phyloP scores from a whole-genome alignment of 2,329 filamentous ascomycete species.

The Scopulariopsis brevicaulis region DNA sequence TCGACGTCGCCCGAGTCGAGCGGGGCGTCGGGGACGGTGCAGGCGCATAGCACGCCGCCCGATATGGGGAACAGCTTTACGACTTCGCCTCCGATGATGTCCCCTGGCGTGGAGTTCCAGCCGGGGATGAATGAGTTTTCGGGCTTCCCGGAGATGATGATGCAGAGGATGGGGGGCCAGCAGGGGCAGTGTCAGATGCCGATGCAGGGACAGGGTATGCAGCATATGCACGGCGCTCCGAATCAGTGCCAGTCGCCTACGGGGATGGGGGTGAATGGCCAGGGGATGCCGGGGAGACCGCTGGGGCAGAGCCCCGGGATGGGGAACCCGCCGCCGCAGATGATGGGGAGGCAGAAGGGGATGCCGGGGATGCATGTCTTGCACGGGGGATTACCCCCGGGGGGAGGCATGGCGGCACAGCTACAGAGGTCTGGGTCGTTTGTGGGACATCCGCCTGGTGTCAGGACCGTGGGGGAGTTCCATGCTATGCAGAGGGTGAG shows the following conservation, averaged over 20 bases:
- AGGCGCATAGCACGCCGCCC: constrained; percentile 12
- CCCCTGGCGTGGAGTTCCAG: constrained; percentile 37
- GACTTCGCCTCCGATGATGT: constrained; percentile 41
- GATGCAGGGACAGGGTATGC: not conserved
- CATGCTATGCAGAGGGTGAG: constrained; percentile 34
- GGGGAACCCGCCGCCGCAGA: constrained; percentile 11
- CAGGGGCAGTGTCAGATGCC: constrained; percentile 9
- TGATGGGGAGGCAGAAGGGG: not conserved
- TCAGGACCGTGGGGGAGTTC: constrained; percentile 35
- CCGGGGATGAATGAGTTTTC: constrained; percentile 29
- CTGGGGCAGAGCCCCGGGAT: not conserved
- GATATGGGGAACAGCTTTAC: constrained; percentile 36
- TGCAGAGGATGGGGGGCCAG: constrained; percentile 32
- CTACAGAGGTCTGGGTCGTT: constrained; percentile 17
- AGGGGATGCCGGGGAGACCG: not conserved
- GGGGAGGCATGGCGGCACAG: constrained; percentile 7
- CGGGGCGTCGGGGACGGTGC: constrained; percentile 15
- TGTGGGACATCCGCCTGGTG: constrained; percentile 17
- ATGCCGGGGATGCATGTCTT: constrained; percentile 3
- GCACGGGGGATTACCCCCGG: constrained; percentile 10
- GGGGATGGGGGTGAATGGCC: not conserved
- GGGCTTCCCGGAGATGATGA: constrained; percentile 39
- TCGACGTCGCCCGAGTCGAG: constrained; percentile 20
- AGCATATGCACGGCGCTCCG: not conserved
- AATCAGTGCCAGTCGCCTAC: not conserved